Evolutionary conservation across 2,329 filamentous ascomycete species (phyloP).

Genomic region (Xylaria sp.): DNA sequence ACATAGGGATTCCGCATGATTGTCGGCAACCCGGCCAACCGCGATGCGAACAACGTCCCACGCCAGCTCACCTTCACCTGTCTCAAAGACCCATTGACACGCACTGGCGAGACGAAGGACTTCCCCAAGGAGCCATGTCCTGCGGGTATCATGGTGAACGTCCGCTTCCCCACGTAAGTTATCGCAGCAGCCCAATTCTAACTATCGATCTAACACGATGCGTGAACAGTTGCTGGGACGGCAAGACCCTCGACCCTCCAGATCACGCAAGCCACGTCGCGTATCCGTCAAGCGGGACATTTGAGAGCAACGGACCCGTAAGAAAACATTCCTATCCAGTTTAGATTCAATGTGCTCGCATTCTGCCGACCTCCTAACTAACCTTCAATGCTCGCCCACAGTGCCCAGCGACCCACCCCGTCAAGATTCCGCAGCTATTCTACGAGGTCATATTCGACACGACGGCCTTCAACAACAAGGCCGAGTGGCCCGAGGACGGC

Average conservation of each 20-base stretch:
- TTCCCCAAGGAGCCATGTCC: slow-evolving; percentile 56
- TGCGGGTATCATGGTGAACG: slow-evolving; percentile 54
- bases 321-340: no score
- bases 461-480: slow-evolving; percentile 34
- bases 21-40: slow-evolving; percentile 38
- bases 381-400: not conserved
- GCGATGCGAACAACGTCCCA: slow-evolving; percentile 34
- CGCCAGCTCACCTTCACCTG: slow-evolving; percentile 25
- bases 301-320: slow-evolving; percentile 46
- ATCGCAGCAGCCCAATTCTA: not conserved
- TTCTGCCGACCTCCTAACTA: no score
- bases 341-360: no score
- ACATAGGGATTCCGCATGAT: slow-evolving; percentile 52
- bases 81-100: slow-evolving; percentile 16
- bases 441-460: slow-evolving; percentile 62
- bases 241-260: slow-evolving; percentile 51
- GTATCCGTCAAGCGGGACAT: slow-evolving; percentile 49
- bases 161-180: slow-evolving; percentile 55
- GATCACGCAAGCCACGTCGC: slow-evolving; percentile 57
- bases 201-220: not conserved
- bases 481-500: slow-evolving; percentile 37
- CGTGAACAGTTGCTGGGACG: slow-evolving; percentile 55
- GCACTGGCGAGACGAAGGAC: slow-evolving; percentile 20
- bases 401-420: slow-evolving; percentile 57
- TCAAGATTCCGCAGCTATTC: slow-evolving; percentile 64